These are phyloP conservation scores for Talaromyces marneffei DNA, from an alignment of 2,329 filamentous ascomycete genomes.

Conservation along the genomic window DNA sequence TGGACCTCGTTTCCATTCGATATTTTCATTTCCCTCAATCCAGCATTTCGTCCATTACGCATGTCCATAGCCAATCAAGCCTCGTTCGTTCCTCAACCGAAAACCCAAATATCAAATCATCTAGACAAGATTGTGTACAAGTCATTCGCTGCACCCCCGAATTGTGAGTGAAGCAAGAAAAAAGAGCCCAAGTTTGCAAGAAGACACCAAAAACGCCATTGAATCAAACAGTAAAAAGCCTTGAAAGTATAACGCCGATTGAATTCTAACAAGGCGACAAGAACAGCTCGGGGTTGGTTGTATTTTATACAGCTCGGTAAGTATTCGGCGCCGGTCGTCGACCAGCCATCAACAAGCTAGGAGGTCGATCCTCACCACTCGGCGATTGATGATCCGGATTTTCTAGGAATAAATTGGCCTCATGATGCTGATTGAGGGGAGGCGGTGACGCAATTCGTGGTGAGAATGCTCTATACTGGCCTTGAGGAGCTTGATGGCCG, in stretches of 20 bases:
- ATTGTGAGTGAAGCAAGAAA: too few species aligned
- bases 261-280: too few species aligned
- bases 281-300: too few species aligned
- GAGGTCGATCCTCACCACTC: slow-evolving; percentile 26
- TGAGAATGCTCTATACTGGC: slow-evolving; percentile 1
- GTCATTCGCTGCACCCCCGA: background rate
- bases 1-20: too few species aligned
- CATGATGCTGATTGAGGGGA: background rate
- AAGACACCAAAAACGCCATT: background rate
- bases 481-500: background rate
- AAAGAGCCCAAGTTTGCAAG: background rate
- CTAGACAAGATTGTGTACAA: background rate
- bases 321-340: slow-evolving; percentile 32
- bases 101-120: background rate
- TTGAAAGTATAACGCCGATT: too few species aligned
- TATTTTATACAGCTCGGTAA: slow-evolving; percentile 32
- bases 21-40: too few species aligned
- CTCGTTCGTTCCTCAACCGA: background rate
- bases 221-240: too few species aligned
- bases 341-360: slow-evolving; percentile 37
- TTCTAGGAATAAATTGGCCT: background rate
- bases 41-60: too few species aligned
- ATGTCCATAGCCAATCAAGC: too few species aligned
- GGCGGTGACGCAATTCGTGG: slow-evolving; percentile 4
- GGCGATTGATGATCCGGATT: background rate